Evolutionary conservation across 768 basidiomycete species (phyloP).

Genomic region (Russula sp.): DNA sequence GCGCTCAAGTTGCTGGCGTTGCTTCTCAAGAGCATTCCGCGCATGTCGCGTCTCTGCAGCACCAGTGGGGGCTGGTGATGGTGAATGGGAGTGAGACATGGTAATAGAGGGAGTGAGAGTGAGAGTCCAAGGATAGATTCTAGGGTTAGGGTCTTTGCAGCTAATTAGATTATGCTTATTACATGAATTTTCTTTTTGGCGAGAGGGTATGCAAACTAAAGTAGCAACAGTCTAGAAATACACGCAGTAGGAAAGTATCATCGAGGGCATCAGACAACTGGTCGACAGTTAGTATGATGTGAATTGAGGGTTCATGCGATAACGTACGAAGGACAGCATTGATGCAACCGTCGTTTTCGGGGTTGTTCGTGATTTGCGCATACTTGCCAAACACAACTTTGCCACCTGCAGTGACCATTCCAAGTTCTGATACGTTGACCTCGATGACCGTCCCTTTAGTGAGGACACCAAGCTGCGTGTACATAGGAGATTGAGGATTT

Average conservation of each 20-base stretch:
- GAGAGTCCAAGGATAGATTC: background rate
- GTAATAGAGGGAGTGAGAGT: too few relatives aligned
- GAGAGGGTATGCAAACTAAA: too few relatives aligned
- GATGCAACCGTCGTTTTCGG: conserved; percentile 94
- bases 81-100: conserved; percentile 28
- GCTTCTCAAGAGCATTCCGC: conserved; percentile 42
- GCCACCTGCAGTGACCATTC: conserved; percentile 95
- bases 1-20: conserved; percentile 67
- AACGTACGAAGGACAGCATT: conserved; percentile 85
- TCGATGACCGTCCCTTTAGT: conserved; percentile 98
- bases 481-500: conserved; percentile 98
- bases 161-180: background rate
- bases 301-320: background rate
- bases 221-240: conserved; percentile 2
- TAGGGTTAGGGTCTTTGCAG: conserved; percentile 16
- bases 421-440: conserved; percentile 97
- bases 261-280: conserved; percentile 9
- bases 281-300: background rate
- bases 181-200: background rate
- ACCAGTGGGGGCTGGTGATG: conserved; percentile 25
- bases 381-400: conserved; percentile 93
- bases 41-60: conserved; percentile 35
- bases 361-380: conserved; percentile 90
- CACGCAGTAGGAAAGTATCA: background rate
- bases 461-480: conserved; percentile 91